Conservation (phyloP, 495 filamentous ascomycete species). For the Hypoxylon cercidicola region DNA sequence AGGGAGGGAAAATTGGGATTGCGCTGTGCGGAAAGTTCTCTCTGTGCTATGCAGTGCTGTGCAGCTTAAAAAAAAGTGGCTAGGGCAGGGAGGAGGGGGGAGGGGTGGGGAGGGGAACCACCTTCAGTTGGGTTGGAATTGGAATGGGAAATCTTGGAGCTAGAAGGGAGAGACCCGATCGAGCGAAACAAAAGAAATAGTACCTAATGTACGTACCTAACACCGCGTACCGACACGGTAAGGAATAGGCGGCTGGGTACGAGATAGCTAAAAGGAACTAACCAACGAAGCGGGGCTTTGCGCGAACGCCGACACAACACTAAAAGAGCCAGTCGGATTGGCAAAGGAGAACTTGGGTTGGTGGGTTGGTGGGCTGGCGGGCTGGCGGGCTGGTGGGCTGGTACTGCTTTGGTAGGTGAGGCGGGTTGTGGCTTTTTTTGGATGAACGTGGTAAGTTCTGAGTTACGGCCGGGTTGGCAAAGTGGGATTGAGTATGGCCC, state of each 20-base stretch:
- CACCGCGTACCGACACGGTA: constrained; percentile 30
- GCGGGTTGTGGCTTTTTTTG: constrained; percentile 39
- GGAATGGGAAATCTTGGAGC: constrained; percentile 28
- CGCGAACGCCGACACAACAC: constrained; percentile 9
- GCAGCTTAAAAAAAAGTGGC: constrained; percentile 33
- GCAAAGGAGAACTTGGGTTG: constrained; percentile 20
- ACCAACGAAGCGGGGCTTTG: constrained; percentile 23
- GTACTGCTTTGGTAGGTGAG: constrained; percentile 28
- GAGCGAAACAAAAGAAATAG: constrained; percentile 8
- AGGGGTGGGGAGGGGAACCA: neutral
- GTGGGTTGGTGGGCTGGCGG: neutral
- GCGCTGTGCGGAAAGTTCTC: constrained; percentile 33
- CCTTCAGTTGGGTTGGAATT: constrained; percentile 8
- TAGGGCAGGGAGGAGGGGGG: constrained; percentile 40
- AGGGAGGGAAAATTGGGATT: constrained; percentile 51
- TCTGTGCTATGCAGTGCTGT: neutral
- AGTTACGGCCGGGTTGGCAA: constrained; percentile 28
- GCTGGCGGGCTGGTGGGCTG: too few relatives aligned
- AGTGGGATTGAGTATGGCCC: constrained; percentile 30
- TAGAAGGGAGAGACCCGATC: constrained; percentile 4
- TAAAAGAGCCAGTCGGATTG: constrained; percentile 38
- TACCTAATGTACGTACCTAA: constrained; percentile 11
- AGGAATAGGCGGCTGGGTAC: constrained; percentile 38
- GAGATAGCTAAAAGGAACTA: constrained; percentile 14
- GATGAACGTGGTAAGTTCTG: constrained; percentile 31